Evolutionary conservation across 202 grass and related monocot genomes (phyloP), one percentile per base, ranked within the genome.

Genomic region (Bolboschoenoplectus hybrid): DNA sequence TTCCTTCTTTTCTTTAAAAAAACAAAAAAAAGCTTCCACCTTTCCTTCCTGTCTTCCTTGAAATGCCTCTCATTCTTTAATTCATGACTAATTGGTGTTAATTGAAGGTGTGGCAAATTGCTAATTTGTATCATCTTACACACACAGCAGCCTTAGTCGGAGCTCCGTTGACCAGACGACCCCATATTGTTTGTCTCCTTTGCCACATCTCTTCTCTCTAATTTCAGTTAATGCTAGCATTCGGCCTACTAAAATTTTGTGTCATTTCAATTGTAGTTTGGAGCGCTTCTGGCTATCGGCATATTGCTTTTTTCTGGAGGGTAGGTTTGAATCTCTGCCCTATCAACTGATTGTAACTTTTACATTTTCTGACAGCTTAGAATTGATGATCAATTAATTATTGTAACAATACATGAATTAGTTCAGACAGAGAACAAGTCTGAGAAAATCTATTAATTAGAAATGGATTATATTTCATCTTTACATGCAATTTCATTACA

Each of bases 231-330:
- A 1, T 7, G 52, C 44, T 73, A 61, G 49, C 60, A 73, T 17
- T 12, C 3, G 45, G 10, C 1, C 1, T 73, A 32, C 46, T 47
- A 16, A 69, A 19, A 5, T 9, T 71, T 58, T 79, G 14, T 79
- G 14, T 3, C 35, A 58, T 58, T 56, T 79, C n/a, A 38, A 44
- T n/a, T 91, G 84, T 89, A 93, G 95, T 97, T 97, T 46, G 95
- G 93, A 84, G 87, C 89, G 2, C 89, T 97, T 68, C 85, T 97
- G 19, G 90, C 93, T 0, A 84, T 87, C 60, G 91, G 95, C 34
- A 95, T 97, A 41, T 74, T 97, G 67, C 69, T 92, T 47, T 97
- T 97, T 70, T 97, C 92, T 63, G 95, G 95, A 91, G 93, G 92
- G 95, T 97, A 85, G 41, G 75, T 60, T 43, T 58, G 53, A n/a